These are phyloP conservation scores for Multifurca ochricompacta DNA, from an alignment of 768 basidiomycete genomes.

Conservation along the genomic window DNA sequence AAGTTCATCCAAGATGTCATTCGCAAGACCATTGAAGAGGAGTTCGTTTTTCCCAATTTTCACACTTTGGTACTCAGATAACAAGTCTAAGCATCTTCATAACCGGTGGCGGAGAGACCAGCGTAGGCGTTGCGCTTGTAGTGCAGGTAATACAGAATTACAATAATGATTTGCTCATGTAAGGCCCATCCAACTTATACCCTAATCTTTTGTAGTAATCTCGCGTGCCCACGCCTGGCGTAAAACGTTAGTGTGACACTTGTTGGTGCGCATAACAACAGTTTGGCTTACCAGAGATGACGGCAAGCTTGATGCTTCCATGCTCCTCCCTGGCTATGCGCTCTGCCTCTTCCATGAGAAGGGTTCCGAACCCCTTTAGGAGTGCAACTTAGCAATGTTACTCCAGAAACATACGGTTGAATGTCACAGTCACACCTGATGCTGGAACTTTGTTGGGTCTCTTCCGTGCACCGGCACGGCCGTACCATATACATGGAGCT, in stretches of 20 bases:
- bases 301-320: constrained; percentile 91
- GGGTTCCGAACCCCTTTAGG: constrained; percentile 87
- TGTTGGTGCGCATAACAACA: background rate
- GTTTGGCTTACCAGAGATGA: constrained; percentile 72
- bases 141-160: constrained; percentile 8
- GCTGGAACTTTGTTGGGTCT: constrained; percentile 97
- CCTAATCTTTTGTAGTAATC: constrained; percentile 95
- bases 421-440: constrained; percentile 51
- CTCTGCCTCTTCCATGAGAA: constrained; percentile 99
- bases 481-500: constrained; percentile 96
- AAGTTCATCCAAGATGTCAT: constrained; percentile 93
- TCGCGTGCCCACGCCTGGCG: constrained; percentile 83
- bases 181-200: constrained; percentile 92
- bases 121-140: background rate
- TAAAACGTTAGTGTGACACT: background rate
- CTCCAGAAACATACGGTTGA: background rate
- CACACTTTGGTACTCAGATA: constrained; percentile 47
- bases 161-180: constrained; percentile 83
- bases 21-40: constrained; percentile 90
- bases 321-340: constrained; percentile 96
- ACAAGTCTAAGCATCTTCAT: background rate
- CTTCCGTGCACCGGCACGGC: constrained; percentile 95
- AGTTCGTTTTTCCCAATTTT: constrained; percentile 94
- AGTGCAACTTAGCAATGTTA: background rate
- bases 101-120: background rate